These are phyloP conservation scores for Cladosporium halotolerans DNA, from an alignment of 2,329 filamentous ascomycete genomes.

Conservation along the genomic window DNA sequence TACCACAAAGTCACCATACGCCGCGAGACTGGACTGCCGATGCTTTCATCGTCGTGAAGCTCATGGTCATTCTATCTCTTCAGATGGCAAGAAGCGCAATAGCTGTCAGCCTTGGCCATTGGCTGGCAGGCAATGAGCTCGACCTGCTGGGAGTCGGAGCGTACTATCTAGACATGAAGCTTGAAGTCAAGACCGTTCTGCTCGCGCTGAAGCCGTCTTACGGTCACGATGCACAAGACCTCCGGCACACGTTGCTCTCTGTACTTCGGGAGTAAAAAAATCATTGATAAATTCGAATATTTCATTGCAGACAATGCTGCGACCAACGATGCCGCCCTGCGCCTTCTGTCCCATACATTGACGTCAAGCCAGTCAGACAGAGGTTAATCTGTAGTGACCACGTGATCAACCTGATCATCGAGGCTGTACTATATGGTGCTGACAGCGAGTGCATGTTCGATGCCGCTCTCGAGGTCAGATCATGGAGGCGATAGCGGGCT, in stretches of 20 bases:
- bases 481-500: neutral
- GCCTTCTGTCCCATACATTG: neutral
- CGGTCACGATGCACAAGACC: neutral
- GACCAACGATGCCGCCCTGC: slow-evolving; percentile 13
- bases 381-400: slow-evolving; percentile 14
- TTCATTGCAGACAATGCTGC: slow-evolving; percentile 18
- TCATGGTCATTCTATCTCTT: neutral
- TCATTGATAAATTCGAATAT: slow-evolving; percentile 12
- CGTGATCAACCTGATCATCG: slow-evolving; percentile 16
- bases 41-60: neutral
- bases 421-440: slow-evolving; percentile 12
- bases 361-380: neutral
- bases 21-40: neutral
- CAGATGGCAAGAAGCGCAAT: neutral
- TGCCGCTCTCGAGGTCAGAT: neutral
- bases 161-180: neutral
- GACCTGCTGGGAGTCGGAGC: neutral
- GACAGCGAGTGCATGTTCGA: slow-evolving; percentile 12
- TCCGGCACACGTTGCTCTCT: neutral
- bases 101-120: neutral
- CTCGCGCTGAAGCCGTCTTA: neutral
- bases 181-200: neutral
- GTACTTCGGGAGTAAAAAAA: neutral
- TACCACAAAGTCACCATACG: neutral
- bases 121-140: neutral